These are phyloP conservation scores for Astrephomene gubernaculifera DNA, from an alignment of 139 green algal genomes.

Conservation along the genomic window DNA sequence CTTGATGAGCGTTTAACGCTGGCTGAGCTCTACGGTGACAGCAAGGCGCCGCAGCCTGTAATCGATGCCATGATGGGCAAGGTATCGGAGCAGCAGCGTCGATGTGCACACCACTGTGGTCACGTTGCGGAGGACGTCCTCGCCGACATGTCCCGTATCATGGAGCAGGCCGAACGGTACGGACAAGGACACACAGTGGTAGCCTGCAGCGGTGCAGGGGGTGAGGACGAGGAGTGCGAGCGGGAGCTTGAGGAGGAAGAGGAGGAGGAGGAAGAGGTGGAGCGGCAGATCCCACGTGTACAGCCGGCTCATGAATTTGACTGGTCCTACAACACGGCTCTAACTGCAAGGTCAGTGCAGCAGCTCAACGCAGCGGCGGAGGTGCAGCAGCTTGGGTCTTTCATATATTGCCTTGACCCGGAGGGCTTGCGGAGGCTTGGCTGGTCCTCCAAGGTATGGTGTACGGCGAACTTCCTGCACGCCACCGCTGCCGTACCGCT, in stretches of 20 bases:
- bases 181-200: neutral
- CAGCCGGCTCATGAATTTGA: conserved; percentile 17
- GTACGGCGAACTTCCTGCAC: conserved; percentile 56
- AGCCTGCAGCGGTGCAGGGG: neutral
- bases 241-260: conserved; percentile 60
- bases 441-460: conserved; percentile 25
- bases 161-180: neutral
- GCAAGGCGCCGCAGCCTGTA: neutral
- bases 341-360: neutral
- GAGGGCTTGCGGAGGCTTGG: neutral
- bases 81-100: neutral
- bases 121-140: neutral
- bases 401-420: neutral
- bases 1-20: conserved; percentile 55
- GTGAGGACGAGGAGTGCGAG: conserved; percentile 68
- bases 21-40: conserved; percentile 28
- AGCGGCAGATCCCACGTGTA: conserved; percentile 46
- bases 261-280: conserved; percentile 63
- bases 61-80: neutral
- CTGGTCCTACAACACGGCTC: conserved; percentile 44
- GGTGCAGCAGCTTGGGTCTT: neutral
- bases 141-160: neutral
- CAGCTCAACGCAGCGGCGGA: neutral
- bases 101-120: neutral
- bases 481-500: no score